phyloP scores from a whole-genome alignment of 1,284 basidiomycete species.

The Papiliotrema fonsecae region DNA sequence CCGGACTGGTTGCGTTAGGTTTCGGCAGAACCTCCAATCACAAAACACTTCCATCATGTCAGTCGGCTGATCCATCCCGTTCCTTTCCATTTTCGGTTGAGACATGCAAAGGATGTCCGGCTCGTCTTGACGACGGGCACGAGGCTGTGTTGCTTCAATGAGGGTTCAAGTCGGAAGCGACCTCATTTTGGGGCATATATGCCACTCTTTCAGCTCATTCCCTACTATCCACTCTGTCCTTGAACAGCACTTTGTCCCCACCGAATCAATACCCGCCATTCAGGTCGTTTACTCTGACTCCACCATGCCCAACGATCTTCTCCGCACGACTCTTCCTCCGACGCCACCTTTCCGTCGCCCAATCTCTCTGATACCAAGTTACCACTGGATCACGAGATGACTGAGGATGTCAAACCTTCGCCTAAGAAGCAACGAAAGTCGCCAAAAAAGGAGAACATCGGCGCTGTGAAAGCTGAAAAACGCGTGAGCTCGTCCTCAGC shows the following conservation, averaged over 20 bases:
- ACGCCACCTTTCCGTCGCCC: neutral
- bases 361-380: neutral
- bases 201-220: neutral
- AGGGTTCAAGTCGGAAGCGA: too few relatives aligned
- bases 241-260: neutral
- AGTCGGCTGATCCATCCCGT: too few relatives aligned
- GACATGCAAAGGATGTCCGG: too few relatives aligned
- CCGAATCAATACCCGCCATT: neutral
- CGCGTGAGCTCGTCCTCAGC: neutral
- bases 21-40: too few relatives aligned
- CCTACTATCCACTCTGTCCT: neutral
- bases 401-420: constrained; percentile 2
- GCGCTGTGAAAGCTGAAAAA: constrained; percentile 3
- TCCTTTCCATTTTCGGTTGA: too few relatives aligned
- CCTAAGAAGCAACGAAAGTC: constrained; percentile 5
- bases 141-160: too few relatives aligned
- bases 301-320: constrained; percentile 12
- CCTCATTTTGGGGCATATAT: too few relatives aligned
- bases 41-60: too few relatives aligned
- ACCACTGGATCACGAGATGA: neutral
- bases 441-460: neutral
- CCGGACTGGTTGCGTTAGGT: too few relatives aligned
- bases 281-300: neutral
- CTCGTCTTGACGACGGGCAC: too few relatives aligned
- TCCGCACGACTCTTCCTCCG: neutral